A percentile compares a stretch with the other conserved stretches of the same genome.
phyloP scores from a whole-genome alignment of 2,329 filamentous ascomycete genomes.

The Teratosphaeria nubilosa region DNA sequence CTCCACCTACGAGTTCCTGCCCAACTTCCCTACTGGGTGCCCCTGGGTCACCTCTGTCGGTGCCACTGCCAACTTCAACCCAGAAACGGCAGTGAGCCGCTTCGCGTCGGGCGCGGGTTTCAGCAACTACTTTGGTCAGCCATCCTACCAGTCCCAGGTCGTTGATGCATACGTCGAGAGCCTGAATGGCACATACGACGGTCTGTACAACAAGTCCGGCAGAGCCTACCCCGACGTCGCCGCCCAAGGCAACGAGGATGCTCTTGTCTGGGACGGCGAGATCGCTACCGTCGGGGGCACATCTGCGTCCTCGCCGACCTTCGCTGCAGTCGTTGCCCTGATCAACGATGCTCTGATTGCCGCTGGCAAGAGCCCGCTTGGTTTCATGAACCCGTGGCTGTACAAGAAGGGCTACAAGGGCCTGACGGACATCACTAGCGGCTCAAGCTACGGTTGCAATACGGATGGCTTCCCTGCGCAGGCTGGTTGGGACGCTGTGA shows the following conservation, averaged over 20 bases:
- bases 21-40: slow-evolving; percentile 37
- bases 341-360: slow-evolving; percentile 53
- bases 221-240: slow-evolving; percentile 39
- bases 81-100: slow-evolving; percentile 38
- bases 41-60: slow-evolving; percentile 41
- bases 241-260: slow-evolving; percentile 39
- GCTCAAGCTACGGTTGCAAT: slow-evolving; percentile 20
- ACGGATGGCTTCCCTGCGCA: slow-evolving; percentile 21
- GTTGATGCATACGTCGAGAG: slow-evolving; percentile 32
- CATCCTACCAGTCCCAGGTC: slow-evolving; percentile 34
- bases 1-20: slow-evolving; percentile 33
- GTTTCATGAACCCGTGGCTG: slow-evolving; percentile 52
- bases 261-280: slow-evolving; percentile 24
- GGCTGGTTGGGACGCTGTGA: slow-evolving; percentile 25
- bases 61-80: slow-evolving; percentile 30
- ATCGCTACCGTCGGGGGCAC: slow-evolving; percentile 31
- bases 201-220: slow-evolving; percentile 35
- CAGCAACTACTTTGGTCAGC: slow-evolving; percentile 35
- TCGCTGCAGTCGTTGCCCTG: slow-evolving; percentile 49
- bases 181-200: slow-evolving; percentile 31
- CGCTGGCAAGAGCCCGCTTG: slow-evolving; percentile 40
- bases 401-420: slow-evolving; percentile 40
- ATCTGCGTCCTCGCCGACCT: slow-evolving; percentile 48
- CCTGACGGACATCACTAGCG: slow-evolving; percentile 40
- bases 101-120: slow-evolving; percentile 42